Conservation (phyloP, 2,329 filamentous ascomycete genomes). For the Aaosphaeria arxii region DNA sequence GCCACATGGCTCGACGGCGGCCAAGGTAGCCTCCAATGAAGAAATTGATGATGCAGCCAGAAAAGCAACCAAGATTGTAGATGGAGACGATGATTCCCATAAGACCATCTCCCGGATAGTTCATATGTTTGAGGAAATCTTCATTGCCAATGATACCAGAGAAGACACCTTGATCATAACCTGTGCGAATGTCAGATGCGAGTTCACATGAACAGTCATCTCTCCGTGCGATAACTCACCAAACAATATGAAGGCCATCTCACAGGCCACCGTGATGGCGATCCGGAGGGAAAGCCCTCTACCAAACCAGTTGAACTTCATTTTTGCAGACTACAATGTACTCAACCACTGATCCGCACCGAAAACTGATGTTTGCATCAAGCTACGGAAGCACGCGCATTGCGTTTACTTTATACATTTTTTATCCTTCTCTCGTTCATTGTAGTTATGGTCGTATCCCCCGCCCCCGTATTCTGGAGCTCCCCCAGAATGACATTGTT, state of each 20-base stretch:
- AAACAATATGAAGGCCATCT: slow-evolving; percentile 20
- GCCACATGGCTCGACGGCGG: not conserved
- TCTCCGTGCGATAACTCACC: not conserved
- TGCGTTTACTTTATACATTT: too few species aligned
- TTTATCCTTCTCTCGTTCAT: too few species aligned
- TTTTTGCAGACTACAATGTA: too few species aligned
- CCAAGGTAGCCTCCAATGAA: slow-evolving; percentile 9
- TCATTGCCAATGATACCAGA: slow-evolving; percentile 47
- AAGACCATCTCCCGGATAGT: slow-evolving; percentile 35
- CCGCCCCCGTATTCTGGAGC: too few species aligned
- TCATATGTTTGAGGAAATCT: slow-evolving; percentile 43
- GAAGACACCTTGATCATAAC: slow-evolving; percentile 51
- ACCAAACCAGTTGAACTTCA: slow-evolving; percentile 1
- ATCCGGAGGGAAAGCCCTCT: slow-evolving; percentile 8
- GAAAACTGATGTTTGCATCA: too few species aligned
- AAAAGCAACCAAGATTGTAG: slow-evolving; percentile 45
- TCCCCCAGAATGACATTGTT: too few species aligned
- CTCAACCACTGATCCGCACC: too few species aligned
- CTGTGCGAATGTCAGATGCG: slow-evolving; percentile 18
- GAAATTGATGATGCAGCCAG: slow-evolving; percentile 26
- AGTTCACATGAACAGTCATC: not conserved
- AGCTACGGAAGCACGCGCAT: too few species aligned
- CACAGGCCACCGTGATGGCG: slow-evolving; percentile 10
- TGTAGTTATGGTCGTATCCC: too few species aligned
- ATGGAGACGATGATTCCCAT: slow-evolving; percentile 44